phyloP scores from a whole-genome alignment of 1,284 basidiomycete species.

The Cryptococcus hybrid region DNA sequence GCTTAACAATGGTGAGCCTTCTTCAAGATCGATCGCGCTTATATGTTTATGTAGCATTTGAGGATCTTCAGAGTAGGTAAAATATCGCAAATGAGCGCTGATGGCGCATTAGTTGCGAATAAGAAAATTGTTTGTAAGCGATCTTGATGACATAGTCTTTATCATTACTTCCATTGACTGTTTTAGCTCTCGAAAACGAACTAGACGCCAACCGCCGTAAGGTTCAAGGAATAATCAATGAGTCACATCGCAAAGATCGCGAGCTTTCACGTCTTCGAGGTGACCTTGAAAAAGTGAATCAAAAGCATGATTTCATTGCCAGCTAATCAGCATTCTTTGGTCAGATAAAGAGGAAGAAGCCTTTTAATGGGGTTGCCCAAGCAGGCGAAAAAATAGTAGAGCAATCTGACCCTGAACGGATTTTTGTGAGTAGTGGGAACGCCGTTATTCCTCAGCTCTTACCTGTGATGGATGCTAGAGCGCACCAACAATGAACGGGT shows the following conservation, averaged over 20 bases:
- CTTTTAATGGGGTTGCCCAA: too few relatives aligned
- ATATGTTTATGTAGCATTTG: constrained; percentile 5
- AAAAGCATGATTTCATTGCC: too few relatives aligned
- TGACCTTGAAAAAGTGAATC: constrained; percentile 15
- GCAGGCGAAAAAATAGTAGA: too few relatives aligned
- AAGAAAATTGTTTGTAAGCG: constrained; percentile 17
- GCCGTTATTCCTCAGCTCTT: too few relatives aligned
- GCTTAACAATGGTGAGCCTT: constrained; percentile 15
- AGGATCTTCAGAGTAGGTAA: constrained; percentile 18
- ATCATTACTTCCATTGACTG: neutral
- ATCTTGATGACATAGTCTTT: neutral
- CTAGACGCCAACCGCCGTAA: constrained; percentile 9
- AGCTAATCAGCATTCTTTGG: too few relatives aligned
- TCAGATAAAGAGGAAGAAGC: too few relatives aligned
- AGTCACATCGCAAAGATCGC: constrained; percentile 15
- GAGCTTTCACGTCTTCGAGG: constrained; percentile 13
- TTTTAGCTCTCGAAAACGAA: constrained; percentile 12
- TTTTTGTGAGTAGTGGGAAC: too few relatives aligned
- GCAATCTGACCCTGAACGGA: too few relatives aligned
- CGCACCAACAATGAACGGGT: constrained; percentile 14
- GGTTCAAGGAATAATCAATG: constrained; percentile 11
- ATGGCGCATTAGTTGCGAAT: constrained; percentile 8
- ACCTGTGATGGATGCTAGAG: too few relatives aligned
- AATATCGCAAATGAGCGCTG: neutral
- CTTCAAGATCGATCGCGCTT: neutral